Base-by-base conservation (phyloP, 1,284 basidiomycete genomes). In the Rhizoctonia solani region DNA sequence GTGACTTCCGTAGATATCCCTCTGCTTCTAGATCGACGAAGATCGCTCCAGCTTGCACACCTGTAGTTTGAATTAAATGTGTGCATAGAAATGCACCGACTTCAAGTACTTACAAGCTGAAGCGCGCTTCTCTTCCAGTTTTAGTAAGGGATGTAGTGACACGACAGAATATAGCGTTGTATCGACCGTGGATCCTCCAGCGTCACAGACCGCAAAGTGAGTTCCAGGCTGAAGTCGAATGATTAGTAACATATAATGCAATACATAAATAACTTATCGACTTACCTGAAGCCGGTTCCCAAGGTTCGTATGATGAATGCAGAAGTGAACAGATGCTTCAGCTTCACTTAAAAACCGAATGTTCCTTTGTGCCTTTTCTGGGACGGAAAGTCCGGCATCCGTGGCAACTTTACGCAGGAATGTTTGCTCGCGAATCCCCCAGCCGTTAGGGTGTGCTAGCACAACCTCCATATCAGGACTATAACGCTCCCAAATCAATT, bases 251-350 rank as follows among this genome's bases (percentile, higher is more conserved):
- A n/a, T n/a, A n/a, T 29, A 46, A 14, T 5, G 59, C 30, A 54
- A 30, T 34, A 3, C 19, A n/a, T n/a, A 14, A 11, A 19, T 16
- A 32, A 13, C 19, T 3, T 11, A 16, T 27, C 4, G 16, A 30
- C 27, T 19, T 41, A 56, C 53, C 44, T 59, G 47, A 2, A 61
- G 29, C 4, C 68, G 49, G 32, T n/a, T 59, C 3, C 56, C 68
- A 9, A 68, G 52, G 25, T 70, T 66, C 9, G 65, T 68, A 19
- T 71, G 47, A 16, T 66, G 52, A 21, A 71, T 55, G 9, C 55
- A 67, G 23, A 69, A 71, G 54, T 71, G 71, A 4, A 71, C 71
- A 1, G 67, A 69, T 4, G 71, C 71, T 47, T 71, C 71, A 0
- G 58, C 71, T 50, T 71, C 71, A 3, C 63, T 63, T 6, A 71